Evolutionary conservation across 768 basidiomycete species (phyloP), one percentile per base, ranked within the genome.

Genomic region (Tricholoma terreum): DNA sequence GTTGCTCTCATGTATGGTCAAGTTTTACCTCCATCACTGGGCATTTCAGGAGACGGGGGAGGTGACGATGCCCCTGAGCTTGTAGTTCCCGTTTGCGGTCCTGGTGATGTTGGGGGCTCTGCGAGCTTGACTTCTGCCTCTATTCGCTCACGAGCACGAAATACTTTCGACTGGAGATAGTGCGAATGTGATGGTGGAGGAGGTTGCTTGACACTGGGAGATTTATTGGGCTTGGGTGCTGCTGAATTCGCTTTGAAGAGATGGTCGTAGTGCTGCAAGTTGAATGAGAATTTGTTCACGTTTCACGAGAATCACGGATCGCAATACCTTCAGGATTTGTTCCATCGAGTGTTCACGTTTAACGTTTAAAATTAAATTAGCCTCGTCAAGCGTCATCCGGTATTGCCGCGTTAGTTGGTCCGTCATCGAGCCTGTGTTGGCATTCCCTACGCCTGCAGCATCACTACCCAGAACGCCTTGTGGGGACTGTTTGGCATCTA

Each of bases 131-230:
- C 57, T 78, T 99, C 96, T 0, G 95, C 95, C 69, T 97, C 90
- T 81, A 98, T 86, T 74, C 97, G 85, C 75, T 98, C 94, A 54
- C 86, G 83, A 17, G 97, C 96, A 40, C 97, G 85, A 45, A 92
- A 84, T n/a, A 99, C 92, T 75, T 99, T 99, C 31, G 93, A 95
- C 69, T 96, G 95, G 11, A 98, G 79, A 73, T 98, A 98, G 72
- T 94, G 92, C 34, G 93, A 94, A 68, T 93, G 79, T 35, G 74
- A 65, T 19, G 79, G 79, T n/a, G 78, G 79, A 24, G 71, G 75
- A 21, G 73, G 68, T 21, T 72, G 74, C 68, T 77, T 82, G 35
- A 80, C 75, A 12, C 79, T 64, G 38, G 79, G 58, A 35, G 72
- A 74, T 63, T 79, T 79, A 57, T 79, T 77, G 12, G 84, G 76